Evolutionary conservation across 768 basidiomycete species (phyloP).

Genomic region (Cystobasidium tubakii): DNA sequence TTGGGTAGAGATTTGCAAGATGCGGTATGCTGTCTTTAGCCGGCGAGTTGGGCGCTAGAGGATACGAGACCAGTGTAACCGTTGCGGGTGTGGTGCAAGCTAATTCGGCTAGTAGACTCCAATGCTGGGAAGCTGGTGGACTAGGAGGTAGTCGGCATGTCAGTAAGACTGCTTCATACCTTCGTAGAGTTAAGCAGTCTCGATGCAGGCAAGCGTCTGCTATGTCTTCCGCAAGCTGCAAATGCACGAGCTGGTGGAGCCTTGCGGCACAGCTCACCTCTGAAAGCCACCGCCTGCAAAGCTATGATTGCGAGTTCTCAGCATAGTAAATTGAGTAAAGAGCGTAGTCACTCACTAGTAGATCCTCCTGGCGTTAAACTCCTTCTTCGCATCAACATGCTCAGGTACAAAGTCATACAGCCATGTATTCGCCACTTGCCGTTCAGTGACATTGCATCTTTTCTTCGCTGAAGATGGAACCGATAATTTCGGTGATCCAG

Average conservation of each 20-base stretch:
- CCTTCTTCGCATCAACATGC: not conserved
- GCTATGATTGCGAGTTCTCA: constrained; percentile 2
- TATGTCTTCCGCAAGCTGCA: too few relatives aligned
- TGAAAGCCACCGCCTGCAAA: constrained; percentile 30
- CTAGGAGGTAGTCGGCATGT: not conserved
- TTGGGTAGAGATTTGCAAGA: not conserved
- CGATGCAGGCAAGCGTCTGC: too few relatives aligned
- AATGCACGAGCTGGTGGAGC: too few relatives aligned
- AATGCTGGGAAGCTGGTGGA: constrained; percentile 22
- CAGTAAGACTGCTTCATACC: too few relatives aligned
- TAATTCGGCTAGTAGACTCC: constrained; percentile 11
- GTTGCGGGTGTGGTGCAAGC: not conserved
- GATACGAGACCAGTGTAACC: constrained; percentile 24
- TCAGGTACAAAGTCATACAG: constrained; percentile 15
- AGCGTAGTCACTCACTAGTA: constrained; percentile 34
- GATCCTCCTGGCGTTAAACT: not conserved
- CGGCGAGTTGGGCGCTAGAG: constrained; percentile 24
- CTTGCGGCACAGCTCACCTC: not conserved
- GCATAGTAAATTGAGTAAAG: too few relatives aligned
- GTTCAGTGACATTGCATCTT: not conserved
- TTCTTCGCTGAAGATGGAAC: constrained; percentile 19
- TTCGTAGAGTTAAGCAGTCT: too few relatives aligned
- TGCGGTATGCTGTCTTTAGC: constrained; percentile 29
- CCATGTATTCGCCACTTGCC: constrained; percentile 13
- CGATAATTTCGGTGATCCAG: constrained; percentile 4